Evolutionary conservation across 768 basidiomycete genomes (phyloP), one percentile per base, ranked within the genome.

Genomic region (Rhizopogon sp.): DNA sequence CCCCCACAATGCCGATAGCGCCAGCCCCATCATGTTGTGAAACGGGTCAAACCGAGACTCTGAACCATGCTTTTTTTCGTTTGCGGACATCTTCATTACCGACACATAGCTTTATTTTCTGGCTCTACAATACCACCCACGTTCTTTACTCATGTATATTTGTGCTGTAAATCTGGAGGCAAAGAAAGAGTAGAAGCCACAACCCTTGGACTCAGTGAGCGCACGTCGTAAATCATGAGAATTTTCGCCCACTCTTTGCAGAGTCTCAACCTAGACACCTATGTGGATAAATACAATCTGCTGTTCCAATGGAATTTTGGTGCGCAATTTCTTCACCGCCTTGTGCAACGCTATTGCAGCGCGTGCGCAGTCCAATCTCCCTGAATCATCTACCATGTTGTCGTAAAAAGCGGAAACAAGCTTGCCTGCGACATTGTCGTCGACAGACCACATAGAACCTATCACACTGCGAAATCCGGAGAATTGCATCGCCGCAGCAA

Each of bases 391-490:
- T 20, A 62, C 57, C 56, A 64, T 16, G 3, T 50, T 16, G 29
- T 46, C 52, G 28, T 64, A 68, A 56, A 67, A 68, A 16, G 51
- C 55, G 35, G 13, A 39, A 22, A 68, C 62, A 54, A 62, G 57
- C 3, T 35, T 22, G 10, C 14, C 40, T 5, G 44, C 65, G 58
- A 58, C 60, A 31, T 4, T 47, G 4, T 67, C 63, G 40, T 69
- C 63, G 25, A 67, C 65, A 2, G 63, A 59, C 67, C 68, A 70
- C 57, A 71, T 57, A 20, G 71, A 69, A 28, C 69, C 73, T 6
- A 25, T 25, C 25, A 25, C 25, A 25, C 25, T 25, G 25, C 25
- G 25, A 25, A 25, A 25, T 25, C 25, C 25, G 4, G 25, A 25
- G 25, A 25, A 25, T 25, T 25, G 25, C 25, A 25, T 25, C 25